Evolutionary conservation across 768 basidiomycete genomes (phyloP).

Genomic region (Mycena indigotica): DNA sequence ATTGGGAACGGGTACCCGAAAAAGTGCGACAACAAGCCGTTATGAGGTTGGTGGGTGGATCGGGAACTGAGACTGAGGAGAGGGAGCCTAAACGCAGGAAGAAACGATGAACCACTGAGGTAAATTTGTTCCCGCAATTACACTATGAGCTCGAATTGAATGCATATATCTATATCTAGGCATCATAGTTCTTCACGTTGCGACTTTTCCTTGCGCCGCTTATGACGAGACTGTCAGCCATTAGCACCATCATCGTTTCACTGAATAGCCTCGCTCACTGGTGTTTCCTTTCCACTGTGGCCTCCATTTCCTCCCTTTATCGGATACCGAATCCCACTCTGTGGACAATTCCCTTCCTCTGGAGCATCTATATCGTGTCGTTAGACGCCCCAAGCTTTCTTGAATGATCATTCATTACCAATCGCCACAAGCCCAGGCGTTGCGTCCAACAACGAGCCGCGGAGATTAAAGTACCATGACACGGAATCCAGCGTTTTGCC

Average conservation of each 20-base stretch:
- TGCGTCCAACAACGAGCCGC: conserved; percentile 60
- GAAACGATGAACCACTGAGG: too few relatives aligned
- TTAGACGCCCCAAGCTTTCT: neutral
- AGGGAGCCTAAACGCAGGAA: neutral
- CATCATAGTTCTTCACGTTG: neutral
- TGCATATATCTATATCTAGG: too few relatives aligned
- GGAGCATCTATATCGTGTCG: conserved; percentile 39
- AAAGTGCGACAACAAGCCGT: conserved; percentile 68
- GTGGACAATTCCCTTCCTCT: conserved; percentile 41
- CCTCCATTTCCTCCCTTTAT: conserved; percentile 34
- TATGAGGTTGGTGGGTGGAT: conserved; percentile 39
- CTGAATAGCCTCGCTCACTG: too few relatives aligned
- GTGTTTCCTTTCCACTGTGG: neutral
- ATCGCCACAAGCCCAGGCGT: conserved; percentile 44
- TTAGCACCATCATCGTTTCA: too few relatives aligned
- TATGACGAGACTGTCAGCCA: neutral
- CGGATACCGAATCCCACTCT: conserved; percentile 50
- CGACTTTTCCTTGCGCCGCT: neutral
- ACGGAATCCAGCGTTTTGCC: conserved; percentile 41
- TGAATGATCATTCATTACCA: conserved; percentile 27
- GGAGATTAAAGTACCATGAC: conserved; percentile 57
- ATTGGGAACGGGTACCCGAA: conserved; percentile 81
- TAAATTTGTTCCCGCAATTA: neutral
- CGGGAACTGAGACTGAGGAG: neutral
- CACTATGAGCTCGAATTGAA: neutral